These are phyloP conservation scores for Boletus sp. DNA, from an alignment of 768 basidiomycete species.

Conservation along the genomic window DNA sequence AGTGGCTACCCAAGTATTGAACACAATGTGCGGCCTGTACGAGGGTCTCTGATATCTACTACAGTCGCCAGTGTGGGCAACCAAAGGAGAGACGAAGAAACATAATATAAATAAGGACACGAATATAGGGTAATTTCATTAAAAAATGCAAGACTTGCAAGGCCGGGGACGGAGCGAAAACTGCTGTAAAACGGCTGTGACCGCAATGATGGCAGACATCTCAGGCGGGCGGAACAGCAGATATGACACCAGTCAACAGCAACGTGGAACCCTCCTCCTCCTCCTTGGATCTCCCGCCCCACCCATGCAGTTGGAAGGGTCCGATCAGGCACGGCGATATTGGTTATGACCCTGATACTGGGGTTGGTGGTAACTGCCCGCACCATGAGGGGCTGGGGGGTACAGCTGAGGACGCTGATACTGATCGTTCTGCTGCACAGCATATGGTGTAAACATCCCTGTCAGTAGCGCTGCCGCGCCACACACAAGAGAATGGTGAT, in stretches of 20 bases:
- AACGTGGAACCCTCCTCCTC: too few relatives aligned
- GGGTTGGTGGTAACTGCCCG: background rate
- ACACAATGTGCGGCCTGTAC: too few relatives aligned
- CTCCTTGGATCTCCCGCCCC: background rate
- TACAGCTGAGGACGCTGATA: background rate
- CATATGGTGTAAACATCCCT: conserved; percentile 12
- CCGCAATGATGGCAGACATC: background rate
- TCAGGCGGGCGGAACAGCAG: background rate
- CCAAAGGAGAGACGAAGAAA: background rate
- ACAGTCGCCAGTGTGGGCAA: too few relatives aligned
- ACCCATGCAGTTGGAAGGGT: background rate
- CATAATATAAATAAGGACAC: background rate
- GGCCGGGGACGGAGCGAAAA: background rate
- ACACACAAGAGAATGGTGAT: conserved; percentile 12
- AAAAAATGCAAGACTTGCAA: background rate
- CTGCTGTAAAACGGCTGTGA: background rate
- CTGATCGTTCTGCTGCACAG: background rate
- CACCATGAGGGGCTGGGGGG: background rate
- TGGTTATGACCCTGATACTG: background rate
- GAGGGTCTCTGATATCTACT: background rate
- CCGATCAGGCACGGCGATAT: background rate
- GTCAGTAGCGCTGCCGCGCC: conserved; percentile 11
- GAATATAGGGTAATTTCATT: background rate
- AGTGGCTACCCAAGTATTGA: too few relatives aligned
- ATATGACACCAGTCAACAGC: background rate